Evolutionary conservation across 176 grass and related monocot genomes (phyloP).

Genomic region (Otatea glauca): DNA sequence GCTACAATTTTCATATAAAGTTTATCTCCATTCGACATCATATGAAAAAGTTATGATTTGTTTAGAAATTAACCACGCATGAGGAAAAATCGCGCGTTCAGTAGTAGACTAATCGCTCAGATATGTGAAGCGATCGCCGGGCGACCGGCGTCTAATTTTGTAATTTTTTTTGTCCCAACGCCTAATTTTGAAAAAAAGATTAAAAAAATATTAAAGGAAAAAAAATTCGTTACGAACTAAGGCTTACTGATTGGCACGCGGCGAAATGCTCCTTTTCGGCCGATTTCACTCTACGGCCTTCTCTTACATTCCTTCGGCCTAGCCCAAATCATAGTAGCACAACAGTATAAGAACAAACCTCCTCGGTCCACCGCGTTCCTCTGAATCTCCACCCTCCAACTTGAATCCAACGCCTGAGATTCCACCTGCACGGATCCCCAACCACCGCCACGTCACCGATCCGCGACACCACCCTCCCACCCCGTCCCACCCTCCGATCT

Average conservation of each 20-base stretch:
- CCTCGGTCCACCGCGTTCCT: background rate
- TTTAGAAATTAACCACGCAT: too few relatives aligned
- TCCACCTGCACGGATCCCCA: background rate
- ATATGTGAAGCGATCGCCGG: too few relatives aligned
- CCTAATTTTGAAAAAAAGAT: too few relatives aligned
- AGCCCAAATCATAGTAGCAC: background rate
- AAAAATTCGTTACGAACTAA: background rate
- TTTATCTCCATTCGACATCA: too few relatives aligned
- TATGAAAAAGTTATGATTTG: too few relatives aligned
- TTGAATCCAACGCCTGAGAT: background rate
- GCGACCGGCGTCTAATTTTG: too few relatives aligned
- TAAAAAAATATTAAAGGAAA: too few relatives aligned
- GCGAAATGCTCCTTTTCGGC: background rate
- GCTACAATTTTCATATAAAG: too few relatives aligned
- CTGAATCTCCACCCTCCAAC: background rate
- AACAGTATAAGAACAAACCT: background rate
- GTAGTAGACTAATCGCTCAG: too few relatives aligned
- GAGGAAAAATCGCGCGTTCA: too few relatives aligned
- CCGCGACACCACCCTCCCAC: slow-evolving; percentile 11
- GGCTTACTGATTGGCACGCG: background rate
- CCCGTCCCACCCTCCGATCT: background rate
- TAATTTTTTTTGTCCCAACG: too few relatives aligned
- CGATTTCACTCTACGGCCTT: background rate
- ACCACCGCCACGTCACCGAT: slow-evolving; percentile 57
- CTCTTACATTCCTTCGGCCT: too few relatives aligned